Evolutionary conservation across 495 filamentous ascomycete species (phyloP), one percentile per base, ranked within the genome.

Genomic region (Penicillium salamii): DNA sequence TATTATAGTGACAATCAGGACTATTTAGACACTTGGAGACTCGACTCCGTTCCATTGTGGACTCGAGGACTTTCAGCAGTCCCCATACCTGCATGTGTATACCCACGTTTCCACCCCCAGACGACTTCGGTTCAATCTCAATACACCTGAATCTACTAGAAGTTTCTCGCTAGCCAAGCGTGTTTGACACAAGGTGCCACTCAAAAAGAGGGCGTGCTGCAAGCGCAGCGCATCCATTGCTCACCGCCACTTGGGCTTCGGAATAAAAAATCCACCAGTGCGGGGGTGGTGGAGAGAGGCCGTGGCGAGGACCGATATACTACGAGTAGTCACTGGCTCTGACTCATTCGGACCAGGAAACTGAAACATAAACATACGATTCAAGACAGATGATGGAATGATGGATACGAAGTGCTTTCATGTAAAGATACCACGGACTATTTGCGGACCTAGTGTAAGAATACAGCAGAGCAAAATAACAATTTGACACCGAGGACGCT

Each of bases 161-260:
- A 26, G 13, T 23, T 24, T 36, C 46, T 34, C 28, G 12, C 29
- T 28, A 44, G 26, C 18, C 36, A 14, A 40, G 31, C 14, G 13
- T 3, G 32, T 18, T 38, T 21, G 21, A 28, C 13, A n/a, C 26
- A 45, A 24, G 5, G 17, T 28, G 12, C 9, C 28, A 3, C 20
- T n/a, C 8, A 46, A 18, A 36, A 35, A 39, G 11, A 48, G 15
- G 17, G 47, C 31, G 23, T 31, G 11, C 37, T 42, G 37, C 47
- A 41, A 48, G 46, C 9, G 40, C 31, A 54, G 45, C 53, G 43
- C 49, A 39, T 46, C 34, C 7, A 34, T 54, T 55, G 48, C 59
- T 59, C 61, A 65, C 61, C 61, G 61, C 61, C 55, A 65, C 53
- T 65, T 61, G 52, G 34, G 9, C 24, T 9, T 24, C 34, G 49